A percentile compares a stretch with the other conserved stretches of the same genome.
Evolutionary conservation across 208 protist genomes (phyloP).

Genomic region (Lotmaria passim): DNA sequence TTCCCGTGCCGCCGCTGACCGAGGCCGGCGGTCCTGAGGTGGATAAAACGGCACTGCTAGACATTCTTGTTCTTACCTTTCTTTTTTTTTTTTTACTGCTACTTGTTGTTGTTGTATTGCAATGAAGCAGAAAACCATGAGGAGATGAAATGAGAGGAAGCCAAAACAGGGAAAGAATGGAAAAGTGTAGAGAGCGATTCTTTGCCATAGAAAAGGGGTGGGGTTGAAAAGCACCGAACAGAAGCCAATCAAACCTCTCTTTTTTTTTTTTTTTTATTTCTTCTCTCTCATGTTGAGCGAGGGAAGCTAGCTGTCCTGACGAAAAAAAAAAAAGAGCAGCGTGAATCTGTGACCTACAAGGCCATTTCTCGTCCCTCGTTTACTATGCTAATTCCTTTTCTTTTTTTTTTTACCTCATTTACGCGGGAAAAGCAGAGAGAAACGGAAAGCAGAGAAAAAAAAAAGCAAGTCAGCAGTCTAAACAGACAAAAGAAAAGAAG

Average conservation of each 20-base stretch:
- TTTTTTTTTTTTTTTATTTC: no score
- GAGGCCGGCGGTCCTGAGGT: conserved; percentile 3
- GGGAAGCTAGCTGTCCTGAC: no score
- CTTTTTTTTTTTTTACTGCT: not conserved
- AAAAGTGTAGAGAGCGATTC: no score
- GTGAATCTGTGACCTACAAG: no score
- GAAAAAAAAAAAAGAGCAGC: no score
- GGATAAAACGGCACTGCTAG: not conserved
- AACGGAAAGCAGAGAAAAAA: not conserved
- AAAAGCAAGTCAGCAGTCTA: not conserved
- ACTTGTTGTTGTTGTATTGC: not conserved
- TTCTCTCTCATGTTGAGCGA: no score
- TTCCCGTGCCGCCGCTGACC: not conserved
- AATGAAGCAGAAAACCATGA: conserved; percentile 10
- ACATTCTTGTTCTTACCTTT: not conserved
- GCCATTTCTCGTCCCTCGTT: no score
- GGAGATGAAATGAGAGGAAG: not conserved
- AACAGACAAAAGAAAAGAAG: not conserved
- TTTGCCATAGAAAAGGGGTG: no score
- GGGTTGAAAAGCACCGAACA: not conserved
- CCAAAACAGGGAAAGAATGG: conserved; percentile 10
- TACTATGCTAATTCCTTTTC: no score
- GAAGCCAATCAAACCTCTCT: not conserved
- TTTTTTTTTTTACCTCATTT: no score
- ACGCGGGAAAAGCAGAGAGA: not conserved